Conservation (phyloP, 805 yeast genomes). For the Diddensiella caesifluorescens region DNA sequence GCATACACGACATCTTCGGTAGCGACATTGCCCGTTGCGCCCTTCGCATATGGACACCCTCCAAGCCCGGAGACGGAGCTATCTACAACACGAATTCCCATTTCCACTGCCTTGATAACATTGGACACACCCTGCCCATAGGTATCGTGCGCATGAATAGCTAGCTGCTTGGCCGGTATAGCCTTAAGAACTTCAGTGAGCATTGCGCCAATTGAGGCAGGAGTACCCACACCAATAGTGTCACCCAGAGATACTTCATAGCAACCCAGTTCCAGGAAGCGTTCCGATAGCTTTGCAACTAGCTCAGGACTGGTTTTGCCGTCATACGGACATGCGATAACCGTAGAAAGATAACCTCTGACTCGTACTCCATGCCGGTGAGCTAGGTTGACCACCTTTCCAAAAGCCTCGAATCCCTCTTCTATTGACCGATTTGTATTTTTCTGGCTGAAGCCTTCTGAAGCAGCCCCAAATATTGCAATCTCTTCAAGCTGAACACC, state of each 20-base stretch:
- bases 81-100: slow-evolving; percentile 30
- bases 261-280: slow-evolving; percentile 30
- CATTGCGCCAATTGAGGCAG: slow-evolving; percentile 25
- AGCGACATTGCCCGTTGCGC: slow-evolving; percentile 32
- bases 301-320: slow-evolving; percentile 28
- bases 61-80: slow-evolving; percentile 32
- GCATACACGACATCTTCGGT: slow-evolving; percentile 32
- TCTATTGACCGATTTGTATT: slow-evolving; percentile 30
- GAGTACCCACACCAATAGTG: slow-evolving; percentile 33
- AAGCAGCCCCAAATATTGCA: slow-evolving; percentile 31
- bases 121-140: slow-evolving; percentile 34
- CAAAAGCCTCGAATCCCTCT: slow-evolving; percentile 25
- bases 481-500: slow-evolving; percentile 22
- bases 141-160: slow-evolving; percentile 33
- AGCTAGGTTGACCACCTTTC: slow-evolving; percentile 24
- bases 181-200: slow-evolving; percentile 22
- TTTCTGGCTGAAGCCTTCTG: slow-evolving; percentile 30
- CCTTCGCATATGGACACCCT: slow-evolving; percentile 34
- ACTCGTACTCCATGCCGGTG: slow-evolving; percentile 21
- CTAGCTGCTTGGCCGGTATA: slow-evolving; percentile 23
- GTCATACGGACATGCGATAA: slow-evolving; percentile 32
- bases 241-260: slow-evolving; percentile 33
- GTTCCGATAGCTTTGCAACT: slow-evolving; percentile 28
- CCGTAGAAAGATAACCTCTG: slow-evolving; percentile 31
- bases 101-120: slow-evolving; percentile 27